phyloP scores from a whole-genome alignment of 352 stramenopile genomes.

The Thalassiosira ordinaria region DNA sequence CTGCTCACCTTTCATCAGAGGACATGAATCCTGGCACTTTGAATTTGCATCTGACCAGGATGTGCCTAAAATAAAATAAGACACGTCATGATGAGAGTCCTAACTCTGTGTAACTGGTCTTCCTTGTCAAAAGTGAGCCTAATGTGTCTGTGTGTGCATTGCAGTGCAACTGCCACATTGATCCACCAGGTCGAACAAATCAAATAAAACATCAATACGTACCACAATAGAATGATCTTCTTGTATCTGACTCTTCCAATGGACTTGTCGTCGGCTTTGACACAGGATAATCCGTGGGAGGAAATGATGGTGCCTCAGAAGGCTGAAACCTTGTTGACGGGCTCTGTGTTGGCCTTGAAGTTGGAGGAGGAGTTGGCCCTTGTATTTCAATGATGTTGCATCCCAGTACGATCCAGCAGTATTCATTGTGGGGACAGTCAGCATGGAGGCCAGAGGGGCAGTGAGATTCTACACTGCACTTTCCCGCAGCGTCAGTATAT shows the following conservation, averaged over 20 bases:
- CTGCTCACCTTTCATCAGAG: not conserved
- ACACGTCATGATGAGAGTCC: too few relatives aligned
- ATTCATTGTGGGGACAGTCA: not conserved
- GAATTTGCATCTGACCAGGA: not conserved
- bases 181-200: not conserved
- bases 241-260: not conserved
- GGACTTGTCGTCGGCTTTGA: conserved; percentile 4
- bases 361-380: not conserved
- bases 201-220: not conserved
- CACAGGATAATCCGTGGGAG: not conserved
- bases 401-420: conserved; percentile 4
- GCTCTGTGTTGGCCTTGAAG: not conserved
- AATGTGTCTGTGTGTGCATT: too few relatives aligned
- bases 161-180: too few relatives aligned
- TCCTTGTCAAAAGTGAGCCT: too few relatives aligned
- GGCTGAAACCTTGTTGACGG: not conserved
- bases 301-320: not conserved
- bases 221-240: not conserved
- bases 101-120: too few relatives aligned
- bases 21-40: not conserved
- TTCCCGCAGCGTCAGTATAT: not conserved
- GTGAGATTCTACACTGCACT: conserved; percentile 5
- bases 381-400: conserved; percentile 9
- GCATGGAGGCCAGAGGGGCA: not conserved
- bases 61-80: not conserved